Evolutionary conservation across 2,329 filamentous ascomycete genomes (phyloP), one percentile per base, ranked within the genome.

Genomic region (Scortechinia acanthostroma): DNA sequence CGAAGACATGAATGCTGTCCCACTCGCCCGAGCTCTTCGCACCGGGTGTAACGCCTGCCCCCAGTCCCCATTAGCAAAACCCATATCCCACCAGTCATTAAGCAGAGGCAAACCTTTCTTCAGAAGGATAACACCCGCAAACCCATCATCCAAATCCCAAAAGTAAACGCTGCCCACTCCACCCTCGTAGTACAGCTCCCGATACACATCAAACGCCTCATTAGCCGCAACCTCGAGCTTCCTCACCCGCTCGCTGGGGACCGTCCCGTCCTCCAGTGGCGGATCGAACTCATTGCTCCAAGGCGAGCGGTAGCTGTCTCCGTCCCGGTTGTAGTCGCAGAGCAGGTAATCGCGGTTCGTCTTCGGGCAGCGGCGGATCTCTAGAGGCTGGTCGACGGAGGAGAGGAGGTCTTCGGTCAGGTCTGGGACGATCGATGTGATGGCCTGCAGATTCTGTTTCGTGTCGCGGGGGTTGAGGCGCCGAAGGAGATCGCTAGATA

Each of bases 271-370:
- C 28, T 76, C 73, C 45, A 85, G 66, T 2, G 81, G 74, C 5
- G 83, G 84, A 54, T 87, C 80, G 59, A 88, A 88, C 55, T 87
- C 81, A 57, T 88, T 88, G 64, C 77, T 84, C 83, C 84, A 88
- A 35, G 84, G 84, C 53, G 80, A 85, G 43, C 84, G 74, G 68
- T 86, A 87, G 58, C 77, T 83, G 58, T 86, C 82, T 5, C 84
- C 83, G 58, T 88, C 84, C 46, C 84, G 81, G 66, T 88, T 88
- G 70, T 88, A 88, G 68, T 88, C 84, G 67, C 84, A 88, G 58
- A 86, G 81, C 43, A 88, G 71, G 64, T 86, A 88, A 62, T 88
- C 83, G 47, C 83, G 77, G 55, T 80, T 80, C 19, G 78, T 77
- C 58, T 80, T 79, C 43, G 73, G 69, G 64, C 83, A 87, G 53